A percentile compares a stretch with the other conserved stretches of the same genome.
phyloP scores from a whole-genome alignment of 2,329 filamentous ascomycete species.

The Hypoxylon sp. region DNA sequence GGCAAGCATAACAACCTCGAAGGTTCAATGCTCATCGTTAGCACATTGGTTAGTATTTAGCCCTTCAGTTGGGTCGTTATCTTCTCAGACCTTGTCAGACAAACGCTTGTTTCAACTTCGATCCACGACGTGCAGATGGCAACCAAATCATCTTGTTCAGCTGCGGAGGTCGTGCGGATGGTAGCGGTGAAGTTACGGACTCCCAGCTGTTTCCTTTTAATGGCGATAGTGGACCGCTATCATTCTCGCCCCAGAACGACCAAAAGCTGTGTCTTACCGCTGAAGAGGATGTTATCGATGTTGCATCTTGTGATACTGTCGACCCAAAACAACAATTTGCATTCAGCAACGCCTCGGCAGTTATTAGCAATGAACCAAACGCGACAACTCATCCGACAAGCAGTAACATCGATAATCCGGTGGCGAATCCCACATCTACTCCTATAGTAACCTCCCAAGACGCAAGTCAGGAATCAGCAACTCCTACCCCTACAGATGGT shows the following conservation, averaged over 20 bases:
- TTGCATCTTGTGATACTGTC: constrained; percentile 53
- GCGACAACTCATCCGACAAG: neutral
- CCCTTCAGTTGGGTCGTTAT: neutral
- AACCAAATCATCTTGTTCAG: constrained; percentile 66
- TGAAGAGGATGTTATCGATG: constrained; percentile 53
- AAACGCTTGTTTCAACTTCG: constrained; percentile 67
- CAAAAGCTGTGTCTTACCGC: constrained; percentile 57
- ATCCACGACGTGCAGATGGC: constrained; percentile 58
- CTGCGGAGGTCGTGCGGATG: constrained; percentile 66
- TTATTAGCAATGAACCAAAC: constrained; percentile 1
- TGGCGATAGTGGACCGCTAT: constrained; percentile 52
- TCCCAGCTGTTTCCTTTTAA: constrained; percentile 62
- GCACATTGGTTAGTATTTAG: constrained; percentile 52
- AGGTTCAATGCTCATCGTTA: constrained; percentile 61
- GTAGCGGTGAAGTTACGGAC: constrained; percentile 57
- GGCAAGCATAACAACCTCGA: constrained; percentile 61
- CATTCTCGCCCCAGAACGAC: constrained; percentile 57
- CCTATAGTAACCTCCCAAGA: constrained; percentile 20
- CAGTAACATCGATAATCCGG: constrained; percentile 1
- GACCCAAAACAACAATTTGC: constrained; percentile 56
- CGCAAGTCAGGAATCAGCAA: neutral
- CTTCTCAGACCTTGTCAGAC: constrained; percentile 48
- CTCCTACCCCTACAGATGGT: constrained; percentile 48
- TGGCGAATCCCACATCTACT: constrained; percentile 3
- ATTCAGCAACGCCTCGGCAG: constrained; percentile 33